Base-by-base conservation (phyloP, 2,329 filamentous ascomycete genomes). In the Aspergillus sp. region DNA sequence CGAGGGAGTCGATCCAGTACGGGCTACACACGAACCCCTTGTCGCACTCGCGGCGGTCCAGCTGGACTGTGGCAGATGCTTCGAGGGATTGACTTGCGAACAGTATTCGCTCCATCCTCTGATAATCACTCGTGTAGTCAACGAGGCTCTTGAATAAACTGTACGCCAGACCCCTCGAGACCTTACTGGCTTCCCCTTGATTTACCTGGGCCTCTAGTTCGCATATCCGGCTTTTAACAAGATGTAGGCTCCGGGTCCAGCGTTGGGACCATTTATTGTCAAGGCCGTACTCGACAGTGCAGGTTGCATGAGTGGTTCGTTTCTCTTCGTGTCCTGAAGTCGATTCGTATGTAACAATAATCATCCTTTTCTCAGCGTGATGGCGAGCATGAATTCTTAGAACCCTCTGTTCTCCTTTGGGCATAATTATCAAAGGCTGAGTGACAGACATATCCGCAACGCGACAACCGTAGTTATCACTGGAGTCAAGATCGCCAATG, bases 141-240 rank as follows among this genome's bases (percentile, higher is more conserved):
- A 70, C 67, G 2, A 69, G 46, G 50, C 64, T 63, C 17, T 53
- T 62, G 54, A 75, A 76, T 2, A 75, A 63, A 4, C 33, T 55
- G 58, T 76, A 76, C 1, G 68, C 73, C 67, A 77, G 70, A 45
- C 62, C 64, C 55, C 67, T 7, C 53, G 50, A 57, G 74, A 68
- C 6, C 41, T 63, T 52, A 50, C 61, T 72, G 14, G 69, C 71
- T 2, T 47, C 60, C 9, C 72, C 70, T n/a, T 59, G 52, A 3
- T 15, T 46, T n/a, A 66, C 66, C 53, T 70, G 53, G 3, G 45
- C 52, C 3, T 68, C 39, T 6, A 76, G 63, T 3, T 4, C 21
- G 14, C 63, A 59, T 21, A 72, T 61, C 0, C 63, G 62, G 21
- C 57, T 49, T 3, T 52, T 52, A 9, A 70, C 58, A 2, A 71